Evolutionary conservation across 179 eudicot genomes (phyloP), one percentile per base, ranked within the genome.

Genomic region (Pouteria campechiana): DNA sequence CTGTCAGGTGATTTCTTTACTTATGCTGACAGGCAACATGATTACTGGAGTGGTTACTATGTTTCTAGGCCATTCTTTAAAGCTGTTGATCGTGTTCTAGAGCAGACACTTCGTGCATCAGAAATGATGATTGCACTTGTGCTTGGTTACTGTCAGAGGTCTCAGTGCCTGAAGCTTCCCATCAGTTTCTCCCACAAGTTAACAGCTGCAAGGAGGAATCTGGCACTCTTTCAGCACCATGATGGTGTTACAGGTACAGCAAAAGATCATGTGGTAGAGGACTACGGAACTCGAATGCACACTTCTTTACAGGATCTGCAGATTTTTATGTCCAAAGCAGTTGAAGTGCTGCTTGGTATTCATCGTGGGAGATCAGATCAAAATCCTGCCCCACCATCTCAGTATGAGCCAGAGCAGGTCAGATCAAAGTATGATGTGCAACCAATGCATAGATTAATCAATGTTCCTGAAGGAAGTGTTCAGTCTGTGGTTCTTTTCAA

Each of bases 211-310:
- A 73, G 98, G 64, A 70, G 98, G 56, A 90, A 90, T 55, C 65
- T 90, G 46, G 98, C 98, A 39, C 92, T 90, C n/a, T 90, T 86
- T 58, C 98, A 90, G 72, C 99, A 92, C 52, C 99, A 92, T 46
- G 99, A 92, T 64, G 99, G 99, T 30, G 96, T 92, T 23, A 92
- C 99, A 20, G 99, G 99, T 32, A 92, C 99, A 5, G 99, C 99
- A 21, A 92, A 92, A 72, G 78, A 87, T 50, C 99, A 92, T 55
- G 99, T 92, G 52, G 96, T 92, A 25, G 58, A 65, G 57, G 99
- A 92, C 59, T 92, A 92, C 53, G 99, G 99, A 32, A 63, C 68
- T 29, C 76, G 99, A 42, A 92, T 92, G 99, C 88, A 92, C 58
- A 74, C 86, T 15, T 82, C 99, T 46, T 61, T 92, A 47, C 78